Conservation (phyloP, 106 monocot genomes). For the Platanthera guangdongensis region DNA sequence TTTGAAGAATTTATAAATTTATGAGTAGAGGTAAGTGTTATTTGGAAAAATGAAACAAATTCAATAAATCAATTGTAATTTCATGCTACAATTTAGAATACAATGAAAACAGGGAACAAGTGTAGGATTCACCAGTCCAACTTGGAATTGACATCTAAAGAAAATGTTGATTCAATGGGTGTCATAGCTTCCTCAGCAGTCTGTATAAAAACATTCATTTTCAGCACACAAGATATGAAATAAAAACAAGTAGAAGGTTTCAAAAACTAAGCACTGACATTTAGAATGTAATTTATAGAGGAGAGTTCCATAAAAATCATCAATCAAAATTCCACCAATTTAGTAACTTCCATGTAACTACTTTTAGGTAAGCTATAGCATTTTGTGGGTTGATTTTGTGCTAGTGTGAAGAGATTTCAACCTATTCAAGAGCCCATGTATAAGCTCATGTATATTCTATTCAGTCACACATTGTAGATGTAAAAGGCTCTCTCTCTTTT, state of each 20-base stretch:
- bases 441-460: too few relatives aligned
- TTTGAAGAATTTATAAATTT: neutral
- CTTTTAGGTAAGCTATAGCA: neutral
- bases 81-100: too few relatives aligned
- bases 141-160: conserved; percentile 95
- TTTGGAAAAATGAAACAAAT: neutral
- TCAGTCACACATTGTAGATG: too few relatives aligned
- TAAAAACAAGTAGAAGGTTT: neutral
- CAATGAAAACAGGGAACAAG: neutral
- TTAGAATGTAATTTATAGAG: neutral
- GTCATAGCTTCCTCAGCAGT: conserved; percentile 99
- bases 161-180: conserved; percentile 98
- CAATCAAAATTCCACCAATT: neutral
- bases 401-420: neutral
- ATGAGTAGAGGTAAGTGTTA: too few relatives aligned
- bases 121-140: conserved; percentile 69
- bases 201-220: conserved; percentile 14
- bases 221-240: neutral
- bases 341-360: neutral
- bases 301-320: neutral
- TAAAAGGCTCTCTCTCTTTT: too few relatives aligned
- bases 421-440: neutral
- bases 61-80: neutral
- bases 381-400: neutral
- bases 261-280: neutral